Percentiles rank a stretch among this genome's conserved stretches.
Conservation (phyloP, 2,329 filamentous ascomycete species). For the Colletotrichum coccodes region DNA sequence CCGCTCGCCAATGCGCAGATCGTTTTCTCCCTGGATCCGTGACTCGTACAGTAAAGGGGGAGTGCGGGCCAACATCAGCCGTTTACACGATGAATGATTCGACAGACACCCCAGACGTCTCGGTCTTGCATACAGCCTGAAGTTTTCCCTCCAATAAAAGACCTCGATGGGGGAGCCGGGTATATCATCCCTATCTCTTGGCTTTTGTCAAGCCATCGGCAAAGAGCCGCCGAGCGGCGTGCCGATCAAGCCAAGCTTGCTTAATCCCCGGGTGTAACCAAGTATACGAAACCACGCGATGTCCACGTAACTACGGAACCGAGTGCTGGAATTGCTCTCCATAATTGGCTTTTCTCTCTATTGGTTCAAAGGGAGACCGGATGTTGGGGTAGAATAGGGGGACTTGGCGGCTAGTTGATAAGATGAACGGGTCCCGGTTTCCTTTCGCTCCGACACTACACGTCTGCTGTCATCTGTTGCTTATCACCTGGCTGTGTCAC, state of each 20-base stretch:
- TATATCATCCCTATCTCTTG: slow-evolving; percentile 6
- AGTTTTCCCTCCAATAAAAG: slow-evolving; percentile 30
- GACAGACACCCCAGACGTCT: not conserved
- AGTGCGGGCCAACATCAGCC: not conserved
- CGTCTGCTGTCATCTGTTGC: not conserved
- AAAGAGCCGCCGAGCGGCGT: not conserved
- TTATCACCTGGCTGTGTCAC: not conserved
- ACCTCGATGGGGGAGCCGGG: not conserved
- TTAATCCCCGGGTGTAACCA: slow-evolving; percentile 3
- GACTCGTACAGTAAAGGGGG: not conserved
- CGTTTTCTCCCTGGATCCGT: not conserved
- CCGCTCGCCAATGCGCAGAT: slow-evolving; percentile 5
- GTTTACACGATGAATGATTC: slow-evolving; percentile 19
- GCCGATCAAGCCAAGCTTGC: not conserved
- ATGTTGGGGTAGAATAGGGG: slow-evolving; percentile 3
- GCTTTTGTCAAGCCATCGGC: slow-evolving; percentile 10
- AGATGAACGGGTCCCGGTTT: slow-evolving; percentile 7
- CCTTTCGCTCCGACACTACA: too few species aligned
- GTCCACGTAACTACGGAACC: not conserved
- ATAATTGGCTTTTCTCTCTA: not conserved
- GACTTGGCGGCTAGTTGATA: not conserved
- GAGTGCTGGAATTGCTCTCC: slow-evolving; percentile 3
- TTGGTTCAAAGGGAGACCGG: not conserved
- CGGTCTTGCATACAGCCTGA: slow-evolving; percentile 12
- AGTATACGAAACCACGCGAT: not conserved